A percentile compares a stretch with the other conserved stretches of the same genome.
phyloP scores from a whole-genome alignment of 129 eudicot species.

The Helianthus tuberosus region DNA sequence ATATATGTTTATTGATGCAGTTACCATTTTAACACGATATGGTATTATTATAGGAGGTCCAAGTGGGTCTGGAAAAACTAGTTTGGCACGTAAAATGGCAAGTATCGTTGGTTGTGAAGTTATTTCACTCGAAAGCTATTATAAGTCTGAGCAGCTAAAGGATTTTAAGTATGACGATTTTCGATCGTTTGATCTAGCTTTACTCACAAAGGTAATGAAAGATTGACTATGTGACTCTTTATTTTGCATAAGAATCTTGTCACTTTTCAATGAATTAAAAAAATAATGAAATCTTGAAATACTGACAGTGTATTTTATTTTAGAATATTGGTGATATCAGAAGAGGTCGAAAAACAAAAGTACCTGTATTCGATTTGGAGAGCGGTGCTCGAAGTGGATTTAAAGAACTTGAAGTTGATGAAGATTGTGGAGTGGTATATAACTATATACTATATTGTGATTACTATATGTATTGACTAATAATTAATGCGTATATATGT shows the following conservation, averaged over 20 bases:
- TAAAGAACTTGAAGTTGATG: slow-evolving; percentile 90
- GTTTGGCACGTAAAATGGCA: slow-evolving; percentile 99
- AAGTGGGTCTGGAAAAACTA: slow-evolving; percentile 99
- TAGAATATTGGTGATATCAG: slow-evolving; percentile 90
- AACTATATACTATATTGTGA: neutral
- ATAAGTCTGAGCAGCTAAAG: slow-evolving; percentile 84
- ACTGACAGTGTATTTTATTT: neutral
- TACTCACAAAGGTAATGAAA: slow-evolving; percentile 75
- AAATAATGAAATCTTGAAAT: neutral
- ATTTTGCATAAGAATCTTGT: neutral
- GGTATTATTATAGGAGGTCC: slow-evolving; percentile 84
- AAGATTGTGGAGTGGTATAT: slow-evolving; percentile 92
- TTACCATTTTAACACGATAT: neutral
- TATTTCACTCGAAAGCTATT: slow-evolving; percentile 95
- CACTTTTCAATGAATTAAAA: neutral
- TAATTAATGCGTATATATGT: neutral
- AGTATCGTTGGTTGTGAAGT: slow-evolving; percentile 99
- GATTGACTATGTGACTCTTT: neutral
- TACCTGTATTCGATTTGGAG: slow-evolving; percentile 88
- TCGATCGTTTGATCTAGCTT: slow-evolving; percentile 83
- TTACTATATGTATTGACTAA: neutral
- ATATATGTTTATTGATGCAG: neutral
- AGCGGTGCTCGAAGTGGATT: slow-evolving; percentile 85
- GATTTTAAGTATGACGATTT: slow-evolving; percentile 93
- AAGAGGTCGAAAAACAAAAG: slow-evolving; percentile 67